These are phyloP conservation scores for Cladosporium phlei DNA, from an alignment of 2,329 filamentous ascomycete species.

Conservation along the genomic window DNA sequence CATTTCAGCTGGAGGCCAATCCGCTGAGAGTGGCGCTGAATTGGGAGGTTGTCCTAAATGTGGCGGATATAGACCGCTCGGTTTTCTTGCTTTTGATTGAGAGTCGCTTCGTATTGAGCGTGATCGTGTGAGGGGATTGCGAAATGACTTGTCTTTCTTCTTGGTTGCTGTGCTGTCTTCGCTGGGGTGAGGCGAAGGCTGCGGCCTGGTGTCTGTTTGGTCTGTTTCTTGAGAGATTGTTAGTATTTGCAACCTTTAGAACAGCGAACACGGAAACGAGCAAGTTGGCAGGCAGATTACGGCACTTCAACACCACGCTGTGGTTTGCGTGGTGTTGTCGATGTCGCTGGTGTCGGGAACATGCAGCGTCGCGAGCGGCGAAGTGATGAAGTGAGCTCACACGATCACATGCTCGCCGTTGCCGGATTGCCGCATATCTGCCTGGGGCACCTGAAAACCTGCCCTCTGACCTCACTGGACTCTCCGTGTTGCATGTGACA, in stretches of 20 bases:
- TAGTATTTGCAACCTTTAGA: neutral
- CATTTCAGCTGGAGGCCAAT: conserved; percentile 25
- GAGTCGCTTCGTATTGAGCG: conserved; percentile 30
- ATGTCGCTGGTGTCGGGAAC: neutral
- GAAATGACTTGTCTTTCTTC: conserved; percentile 26
- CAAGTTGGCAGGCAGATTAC: neutral
- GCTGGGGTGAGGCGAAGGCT: conserved; percentile 24
- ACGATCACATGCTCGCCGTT: conserved; percentile 11
- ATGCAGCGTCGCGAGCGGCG: neutral
- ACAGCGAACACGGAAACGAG: neutral
- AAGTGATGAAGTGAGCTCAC: neutral
- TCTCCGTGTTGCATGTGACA: neutral
- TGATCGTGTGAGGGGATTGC: conserved; percentile 24
- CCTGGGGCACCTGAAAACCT: neutral
- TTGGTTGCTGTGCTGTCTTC: conserved; percentile 25
- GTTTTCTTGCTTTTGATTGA: conserved; percentile 23
- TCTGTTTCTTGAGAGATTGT: conserved; percentile 4
- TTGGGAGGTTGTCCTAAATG: conserved; percentile 24
- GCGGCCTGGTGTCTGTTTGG: conserved; percentile 17
- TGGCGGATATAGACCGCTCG: conserved; percentile 14
- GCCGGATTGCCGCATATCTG: neutral
- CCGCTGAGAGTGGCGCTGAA: conserved; percentile 26
- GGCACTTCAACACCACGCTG: neutral
- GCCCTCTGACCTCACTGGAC: neutral
- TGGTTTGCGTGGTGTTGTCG: neutral